Conservation (phyloP, 2,329 filamentous ascomycete species). For the Bipolaris gigantea region DNA sequence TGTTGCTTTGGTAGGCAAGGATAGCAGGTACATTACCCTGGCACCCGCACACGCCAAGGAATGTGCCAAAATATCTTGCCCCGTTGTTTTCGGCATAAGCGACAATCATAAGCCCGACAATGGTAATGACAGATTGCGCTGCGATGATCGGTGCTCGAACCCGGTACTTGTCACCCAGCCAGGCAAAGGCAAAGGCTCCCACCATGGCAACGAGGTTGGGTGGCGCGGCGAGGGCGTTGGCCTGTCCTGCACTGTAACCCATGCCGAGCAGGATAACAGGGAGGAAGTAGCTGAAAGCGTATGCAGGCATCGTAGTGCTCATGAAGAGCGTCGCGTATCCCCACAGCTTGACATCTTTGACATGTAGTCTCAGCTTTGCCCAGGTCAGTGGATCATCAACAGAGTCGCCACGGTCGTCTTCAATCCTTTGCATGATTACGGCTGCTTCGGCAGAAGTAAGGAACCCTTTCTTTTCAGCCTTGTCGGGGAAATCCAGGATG, state of each 20-base stretch:
- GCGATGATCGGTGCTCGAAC: constrained; percentile 30
- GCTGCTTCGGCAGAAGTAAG: constrained; percentile 22
- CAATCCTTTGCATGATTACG: constrained; percentile 24
- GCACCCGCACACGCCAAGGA: constrained; percentile 27
- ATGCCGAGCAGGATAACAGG: constrained; percentile 34
- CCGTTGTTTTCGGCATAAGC: constrained; percentile 27
- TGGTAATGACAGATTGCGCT: constrained; percentile 21
- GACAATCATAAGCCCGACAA: constrained; percentile 31
- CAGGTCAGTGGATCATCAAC: constrained; percentile 25
- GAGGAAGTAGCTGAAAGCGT: constrained; percentile 33
- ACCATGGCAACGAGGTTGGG: constrained; percentile 29
- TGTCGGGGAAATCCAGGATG: constrained; percentile 36
- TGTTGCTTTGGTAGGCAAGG: constrained; percentile 34
- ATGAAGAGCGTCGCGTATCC: constrained; percentile 29
- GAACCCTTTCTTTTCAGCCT: constrained; percentile 27
- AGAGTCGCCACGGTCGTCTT: constrained; percentile 31
- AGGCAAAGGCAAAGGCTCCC: constrained; percentile 28
- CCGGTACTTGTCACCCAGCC: constrained; percentile 30
- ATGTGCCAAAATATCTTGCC: constrained; percentile 32
- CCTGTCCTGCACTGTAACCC: constrained; percentile 22
- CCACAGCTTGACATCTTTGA: constrained; percentile 28
- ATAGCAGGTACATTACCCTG: constrained; percentile 27
- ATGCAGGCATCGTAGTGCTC: constrained; percentile 28
- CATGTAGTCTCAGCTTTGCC: constrained; percentile 22
- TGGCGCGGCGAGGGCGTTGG: constrained; percentile 28